These are phyloP conservation scores for Lobosporangium transversale DNA, from an alignment of 192 early-diverging fungal species.

Conservation along the genomic window DNA sequence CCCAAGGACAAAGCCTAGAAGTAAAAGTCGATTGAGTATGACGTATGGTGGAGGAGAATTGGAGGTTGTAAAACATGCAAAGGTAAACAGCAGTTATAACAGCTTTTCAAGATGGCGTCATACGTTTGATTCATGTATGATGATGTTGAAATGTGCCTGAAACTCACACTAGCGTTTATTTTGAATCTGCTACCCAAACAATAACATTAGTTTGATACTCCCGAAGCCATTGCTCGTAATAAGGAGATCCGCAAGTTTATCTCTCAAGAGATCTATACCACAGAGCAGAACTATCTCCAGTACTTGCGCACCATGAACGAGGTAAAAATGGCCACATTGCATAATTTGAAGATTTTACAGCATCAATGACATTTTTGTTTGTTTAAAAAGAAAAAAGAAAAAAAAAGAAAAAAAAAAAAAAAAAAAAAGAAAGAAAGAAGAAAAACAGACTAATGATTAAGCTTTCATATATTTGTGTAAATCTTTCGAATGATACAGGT, in stretches of 20 bases:
- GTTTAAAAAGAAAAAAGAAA: too few relatives aligned
- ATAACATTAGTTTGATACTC: constrained; percentile 40
- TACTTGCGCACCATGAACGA: constrained; percentile 59
- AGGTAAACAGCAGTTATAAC: constrained; percentile 13
- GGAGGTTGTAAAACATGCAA: constrained; percentile 45
- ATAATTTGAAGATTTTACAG: too few relatives aligned
- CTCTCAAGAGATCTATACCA: constrained; percentile 60
- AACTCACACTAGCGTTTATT: too few relatives aligned
- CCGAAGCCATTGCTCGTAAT: constrained; percentile 44
- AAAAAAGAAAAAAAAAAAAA: too few relatives aligned
- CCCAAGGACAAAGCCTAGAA: constrained; percentile 38
- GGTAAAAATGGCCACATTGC: constrained; percentile 36
- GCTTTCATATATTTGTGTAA: too few relatives aligned
- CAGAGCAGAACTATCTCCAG: constrained; percentile 60
- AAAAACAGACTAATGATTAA: too few relatives aligned
- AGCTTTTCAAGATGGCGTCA: not conserved
- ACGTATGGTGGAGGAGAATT: constrained; percentile 48
- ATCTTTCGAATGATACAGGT: too few relatives aligned
- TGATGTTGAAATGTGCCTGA: too few relatives aligned
- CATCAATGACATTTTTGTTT: too few relatives aligned
- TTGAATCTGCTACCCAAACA: too few relatives aligned
- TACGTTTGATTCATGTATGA: not conserved
- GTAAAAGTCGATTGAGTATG: constrained; percentile 50
- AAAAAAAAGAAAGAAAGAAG: too few relatives aligned
- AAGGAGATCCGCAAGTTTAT: constrained; percentile 58